phyloP scores from a whole-genome alignment of 192 early-diverging fungal species.

The Bifiguratus adelaidae region DNA sequence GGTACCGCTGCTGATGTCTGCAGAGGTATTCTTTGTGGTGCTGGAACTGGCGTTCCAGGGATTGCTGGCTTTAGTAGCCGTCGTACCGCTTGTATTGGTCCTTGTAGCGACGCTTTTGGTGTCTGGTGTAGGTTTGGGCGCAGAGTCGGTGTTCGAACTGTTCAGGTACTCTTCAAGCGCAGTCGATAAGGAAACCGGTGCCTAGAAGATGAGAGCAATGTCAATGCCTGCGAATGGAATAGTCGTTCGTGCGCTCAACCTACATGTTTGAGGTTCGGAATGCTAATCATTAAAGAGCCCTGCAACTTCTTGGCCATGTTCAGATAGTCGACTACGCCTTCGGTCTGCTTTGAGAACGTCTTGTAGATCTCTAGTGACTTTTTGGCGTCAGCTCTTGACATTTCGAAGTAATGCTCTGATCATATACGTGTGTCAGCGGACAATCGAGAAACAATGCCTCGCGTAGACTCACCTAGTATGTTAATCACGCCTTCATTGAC shows the following conservation, averaged over 20 bases:
- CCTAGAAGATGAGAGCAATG: too few species aligned
- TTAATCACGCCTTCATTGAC: slow-evolving; percentile 72
- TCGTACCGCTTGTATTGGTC: too few species aligned
- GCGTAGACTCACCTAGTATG: slow-evolving; percentile 42
- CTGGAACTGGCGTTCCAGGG: too few species aligned
- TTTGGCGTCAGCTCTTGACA: slow-evolving; percentile 51
- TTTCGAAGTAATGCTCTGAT: slow-evolving; percentile 61
- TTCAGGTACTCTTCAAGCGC: too few species aligned
- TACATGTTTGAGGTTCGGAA: slow-evolving; percentile 71
- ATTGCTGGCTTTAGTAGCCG: too few species aligned
- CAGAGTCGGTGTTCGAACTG: too few species aligned
- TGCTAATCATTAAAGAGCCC: slow-evolving; percentile 41
- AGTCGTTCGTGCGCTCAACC: neutral
- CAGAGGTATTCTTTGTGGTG: too few species aligned
- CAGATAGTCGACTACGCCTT: slow-evolving; percentile 56
- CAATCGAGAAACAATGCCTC: neutral
- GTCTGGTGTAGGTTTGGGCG: too few species aligned
- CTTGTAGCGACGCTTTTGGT: too few species aligned
- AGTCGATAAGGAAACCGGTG: too few species aligned
- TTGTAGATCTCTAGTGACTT: slow-evolving; percentile 67
- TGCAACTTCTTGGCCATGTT: slow-evolving; percentile 50
- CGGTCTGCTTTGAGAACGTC: slow-evolving; percentile 60
- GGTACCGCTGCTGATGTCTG: too few species aligned
- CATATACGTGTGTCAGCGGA: neutral
- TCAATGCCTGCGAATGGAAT: too few species aligned